phyloP scores from a whole-genome alignment of 2,329 filamentous ascomycete genomes.

The Fusarium goolgardi region DNA sequence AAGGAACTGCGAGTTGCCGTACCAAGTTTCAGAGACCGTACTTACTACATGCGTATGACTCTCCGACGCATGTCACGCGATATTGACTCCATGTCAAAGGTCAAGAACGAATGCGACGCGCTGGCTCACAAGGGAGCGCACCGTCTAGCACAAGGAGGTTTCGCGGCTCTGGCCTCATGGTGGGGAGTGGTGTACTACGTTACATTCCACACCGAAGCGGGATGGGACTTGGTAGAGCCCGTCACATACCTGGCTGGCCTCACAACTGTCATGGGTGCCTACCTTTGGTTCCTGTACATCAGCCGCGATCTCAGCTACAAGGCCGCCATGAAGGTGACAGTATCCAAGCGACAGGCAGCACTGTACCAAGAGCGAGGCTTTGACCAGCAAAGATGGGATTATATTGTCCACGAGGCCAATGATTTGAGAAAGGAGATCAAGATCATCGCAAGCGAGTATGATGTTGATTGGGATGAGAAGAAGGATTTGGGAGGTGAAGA shows the following conservation, averaged over 20 bases:
- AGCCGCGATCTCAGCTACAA: slow-evolving; percentile 90
- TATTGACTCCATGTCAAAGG: slow-evolving; percentile 74
- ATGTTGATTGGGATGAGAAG: slow-evolving; percentile 88
- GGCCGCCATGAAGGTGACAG: slow-evolving; percentile 86
- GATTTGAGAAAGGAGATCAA: slow-evolving; percentile 81
- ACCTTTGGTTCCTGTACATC: slow-evolving; percentile 94
- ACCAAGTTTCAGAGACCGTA: slow-evolving; percentile 90
- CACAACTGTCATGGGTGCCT: slow-evolving; percentile 86
- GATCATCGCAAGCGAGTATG: slow-evolving; percentile 84
- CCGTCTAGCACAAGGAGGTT: slow-evolving; percentile 81
- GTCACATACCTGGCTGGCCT: slow-evolving; percentile 91
- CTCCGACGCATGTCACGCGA: slow-evolving; percentile 76
- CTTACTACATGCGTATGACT: slow-evolving; percentile 83
- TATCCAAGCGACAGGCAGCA: slow-evolving; percentile 79
- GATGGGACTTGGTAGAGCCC: slow-evolving; percentile 93
- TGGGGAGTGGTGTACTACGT: slow-evolving; percentile 84
- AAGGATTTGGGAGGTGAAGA: slow-evolving; percentile 77
- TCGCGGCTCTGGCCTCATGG: slow-evolving; percentile 78
- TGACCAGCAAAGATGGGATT: slow-evolving; percentile 81
- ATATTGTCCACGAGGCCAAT: slow-evolving; percentile 83
- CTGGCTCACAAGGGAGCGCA: slow-evolving; percentile 83
- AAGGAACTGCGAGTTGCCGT: slow-evolving; percentile 80
- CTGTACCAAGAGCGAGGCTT: slow-evolving; percentile 83
- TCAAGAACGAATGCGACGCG: slow-evolving; percentile 85
- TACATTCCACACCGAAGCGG: slow-evolving; percentile 77